Conservation (phyloP, 2,329 filamentous ascomycete genomes). For the Madurella fahalii region DNA sequence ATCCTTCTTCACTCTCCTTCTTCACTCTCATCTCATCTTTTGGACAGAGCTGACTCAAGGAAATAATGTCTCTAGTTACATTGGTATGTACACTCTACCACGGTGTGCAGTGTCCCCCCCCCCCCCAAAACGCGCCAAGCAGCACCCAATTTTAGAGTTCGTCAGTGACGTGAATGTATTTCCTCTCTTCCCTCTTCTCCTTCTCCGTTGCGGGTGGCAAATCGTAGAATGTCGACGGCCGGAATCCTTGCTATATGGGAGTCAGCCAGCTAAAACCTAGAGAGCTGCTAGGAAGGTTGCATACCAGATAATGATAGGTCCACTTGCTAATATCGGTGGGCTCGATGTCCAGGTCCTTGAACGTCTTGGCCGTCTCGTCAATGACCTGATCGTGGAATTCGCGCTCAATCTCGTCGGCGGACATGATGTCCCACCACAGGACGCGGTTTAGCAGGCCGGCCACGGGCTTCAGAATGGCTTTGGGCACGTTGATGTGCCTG, state of each 20-base stretch:
- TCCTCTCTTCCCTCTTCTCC: conserved; percentile 91
- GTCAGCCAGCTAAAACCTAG: conserved; percentile 30
- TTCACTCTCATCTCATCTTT: conserved; percentile 17
- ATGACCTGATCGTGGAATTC: conserved; percentile 93
- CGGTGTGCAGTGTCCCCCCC: conserved; percentile 8
- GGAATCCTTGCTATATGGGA: conserved; percentile 71
- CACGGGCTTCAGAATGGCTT: conserved; percentile 69
- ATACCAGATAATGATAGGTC: conserved; percentile 90
- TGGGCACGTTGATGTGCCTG: conserved; percentile 87
- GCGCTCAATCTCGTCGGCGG: conserved; percentile 80
- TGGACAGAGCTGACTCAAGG: conserved; percentile 19
- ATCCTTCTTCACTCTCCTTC: conserved; percentile 3
- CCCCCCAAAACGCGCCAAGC: conserved; percentile 13
- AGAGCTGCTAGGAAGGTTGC: conserved; percentile 28
- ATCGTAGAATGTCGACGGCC: conserved; percentile 85
- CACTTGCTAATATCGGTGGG: conserved; percentile 80
- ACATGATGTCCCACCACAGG: conserved; percentile 85
- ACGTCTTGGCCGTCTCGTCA: conserved; percentile 88
- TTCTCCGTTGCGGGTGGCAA: conserved; percentile 90
- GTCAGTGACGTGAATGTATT: conserved; percentile 88
- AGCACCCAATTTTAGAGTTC: conserved; percentile 61
- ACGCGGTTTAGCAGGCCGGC: conserved; percentile 72
- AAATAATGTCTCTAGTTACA: conserved; percentile 26
- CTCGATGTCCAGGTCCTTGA: conserved; percentile 87
- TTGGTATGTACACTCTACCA: conserved; percentile 32